Evolutionary conservation across 768 basidiomycete genomes (phyloP).

Genomic region (Termitomyces titanicus): DNA sequence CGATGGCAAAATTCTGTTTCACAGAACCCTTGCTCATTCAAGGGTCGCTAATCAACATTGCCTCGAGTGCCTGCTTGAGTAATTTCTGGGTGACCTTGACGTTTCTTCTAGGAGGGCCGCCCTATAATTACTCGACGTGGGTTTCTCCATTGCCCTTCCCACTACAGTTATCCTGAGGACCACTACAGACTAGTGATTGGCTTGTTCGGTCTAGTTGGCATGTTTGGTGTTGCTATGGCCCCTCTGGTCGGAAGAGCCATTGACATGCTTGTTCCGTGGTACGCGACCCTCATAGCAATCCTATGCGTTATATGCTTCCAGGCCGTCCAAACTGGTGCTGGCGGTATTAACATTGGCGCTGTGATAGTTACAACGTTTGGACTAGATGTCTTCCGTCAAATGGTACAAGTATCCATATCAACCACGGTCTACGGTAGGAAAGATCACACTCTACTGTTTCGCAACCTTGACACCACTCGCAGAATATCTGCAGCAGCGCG

Average conservation of each 20-base stretch:
- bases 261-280: conserved; percentile 76
- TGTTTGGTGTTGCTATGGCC: conserved; percentile 64
- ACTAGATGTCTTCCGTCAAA: conserved; percentile 70
- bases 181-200: conserved; percentile 51
- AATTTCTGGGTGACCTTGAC: conserved; percentile 76
- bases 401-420: conserved; percentile 64
- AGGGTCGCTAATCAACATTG: conserved; percentile 54
- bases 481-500: conserved; percentile 46
- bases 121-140: conserved; percentile 74
- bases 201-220: conserved; percentile 71
- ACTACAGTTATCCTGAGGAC: neutral
- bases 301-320: conserved; percentile 47
- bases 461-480: neutral
- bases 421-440: conserved; percentile 55
- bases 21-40: conserved; percentile 82
- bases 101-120: conserved; percentile 73
- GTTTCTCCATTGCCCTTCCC: conserved; percentile 15
- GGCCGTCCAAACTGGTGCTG: conserved; percentile 64
- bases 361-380: conserved; percentile 69
- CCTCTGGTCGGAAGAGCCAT: conserved; percentile 70
- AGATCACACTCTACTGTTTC: too few species aligned
- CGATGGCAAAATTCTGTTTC: conserved; percentile 71
- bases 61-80: conserved; percentile 54
- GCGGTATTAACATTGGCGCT: conserved; percentile 64
- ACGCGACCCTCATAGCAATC: conserved; percentile 59